A percentile compares a stretch with the other conserved stretches of the same genome.
phyloP scores from a whole-genome alignment of 345 rosid genomes.

The Salix udensis region DNA sequence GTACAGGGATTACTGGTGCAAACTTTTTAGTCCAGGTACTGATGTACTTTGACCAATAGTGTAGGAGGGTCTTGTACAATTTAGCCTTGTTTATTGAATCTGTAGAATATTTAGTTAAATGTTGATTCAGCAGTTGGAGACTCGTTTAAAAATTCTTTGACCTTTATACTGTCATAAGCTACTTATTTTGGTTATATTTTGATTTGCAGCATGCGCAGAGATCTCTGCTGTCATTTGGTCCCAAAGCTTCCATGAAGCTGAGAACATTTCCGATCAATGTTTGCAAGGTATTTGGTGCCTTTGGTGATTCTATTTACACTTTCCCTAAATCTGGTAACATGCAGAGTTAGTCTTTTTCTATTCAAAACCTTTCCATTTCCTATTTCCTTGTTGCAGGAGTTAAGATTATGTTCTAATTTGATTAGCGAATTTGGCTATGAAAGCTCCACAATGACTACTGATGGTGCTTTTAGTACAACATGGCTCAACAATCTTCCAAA shows the following conservation, averaged over 20 bases:
- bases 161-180: constrained; percentile 1
- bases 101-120: too few relatives aligned
- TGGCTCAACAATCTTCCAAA: constrained; percentile 81
- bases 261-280: constrained; percentile 82
- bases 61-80: too few relatives aligned
- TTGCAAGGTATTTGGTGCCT: constrained; percentile 63
- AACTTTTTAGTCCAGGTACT: too few relatives aligned
- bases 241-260: constrained; percentile 75
- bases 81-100: too few relatives aligned
- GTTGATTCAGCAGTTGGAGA: too few relatives aligned
- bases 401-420: constrained; percentile 66
- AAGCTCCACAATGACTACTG: constrained; percentile 55
- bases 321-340: background rate
- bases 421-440: constrained; percentile 73
- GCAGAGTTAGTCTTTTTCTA: background rate
- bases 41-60: too few relatives aligned
- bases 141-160: background rate
- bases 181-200: constrained; percentile 22
- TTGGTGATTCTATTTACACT: constrained; percentile 7
- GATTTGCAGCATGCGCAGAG: constrained; percentile 84
- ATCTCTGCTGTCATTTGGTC: constrained; percentile 90
- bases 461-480: constrained; percentile 67
- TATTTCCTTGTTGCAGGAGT: constrained; percentile 50
- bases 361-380: constrained; percentile 6
- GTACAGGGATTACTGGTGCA: too few relatives aligned